Conservation (phyloP, 768 basidiomycete species). For the Tulasnella sp. region DNA sequence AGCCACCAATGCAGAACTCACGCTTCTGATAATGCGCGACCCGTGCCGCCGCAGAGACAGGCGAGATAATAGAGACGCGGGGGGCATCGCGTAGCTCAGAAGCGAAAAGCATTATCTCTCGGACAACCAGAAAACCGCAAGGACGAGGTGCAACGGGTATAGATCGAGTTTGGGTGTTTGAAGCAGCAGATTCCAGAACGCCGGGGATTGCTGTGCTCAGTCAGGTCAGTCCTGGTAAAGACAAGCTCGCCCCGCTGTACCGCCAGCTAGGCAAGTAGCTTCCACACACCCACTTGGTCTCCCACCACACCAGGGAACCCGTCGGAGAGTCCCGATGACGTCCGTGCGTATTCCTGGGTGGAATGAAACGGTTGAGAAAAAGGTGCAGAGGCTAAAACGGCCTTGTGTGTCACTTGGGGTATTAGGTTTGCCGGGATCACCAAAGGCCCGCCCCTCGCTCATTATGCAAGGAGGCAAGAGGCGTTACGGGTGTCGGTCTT, state of each 20-base stretch:
- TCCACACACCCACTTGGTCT: neutral
- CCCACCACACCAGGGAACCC: neutral
- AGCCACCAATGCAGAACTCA: neutral
- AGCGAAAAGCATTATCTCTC: neutral
- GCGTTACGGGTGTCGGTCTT: neutral
- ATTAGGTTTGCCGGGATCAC: neutral
- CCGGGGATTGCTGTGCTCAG: slow-evolving; percentile 1
- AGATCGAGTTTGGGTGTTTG: slow-evolving; percentile 1
- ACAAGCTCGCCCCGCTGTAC: slow-evolving; percentile 3
- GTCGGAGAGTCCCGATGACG: slow-evolving; percentile 11
- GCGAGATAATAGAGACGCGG: neutral
- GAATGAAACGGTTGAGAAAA: neutral
- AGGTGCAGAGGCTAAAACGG: slow-evolving; percentile 7
- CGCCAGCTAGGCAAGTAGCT: slow-evolving; percentile 11
- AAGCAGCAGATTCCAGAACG: slow-evolving; percentile 4
- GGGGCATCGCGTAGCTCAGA: neutral
- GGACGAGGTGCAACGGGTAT: slow-evolving; percentile 1
- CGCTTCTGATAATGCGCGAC: neutral
- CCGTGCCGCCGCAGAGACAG: neutral
- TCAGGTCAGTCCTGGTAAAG: slow-evolving; percentile 1
- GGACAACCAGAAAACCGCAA: neutral
- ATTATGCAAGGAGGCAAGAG: neutral
- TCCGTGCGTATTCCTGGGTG: neutral
- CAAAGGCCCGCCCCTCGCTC: neutral
- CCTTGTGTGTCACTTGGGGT: neutral